Evolutionary conservation across 768 basidiomycete genomes (phyloP), one percentile per base, ranked within the genome.

Genomic region (Tremella mesenterica): DNA sequence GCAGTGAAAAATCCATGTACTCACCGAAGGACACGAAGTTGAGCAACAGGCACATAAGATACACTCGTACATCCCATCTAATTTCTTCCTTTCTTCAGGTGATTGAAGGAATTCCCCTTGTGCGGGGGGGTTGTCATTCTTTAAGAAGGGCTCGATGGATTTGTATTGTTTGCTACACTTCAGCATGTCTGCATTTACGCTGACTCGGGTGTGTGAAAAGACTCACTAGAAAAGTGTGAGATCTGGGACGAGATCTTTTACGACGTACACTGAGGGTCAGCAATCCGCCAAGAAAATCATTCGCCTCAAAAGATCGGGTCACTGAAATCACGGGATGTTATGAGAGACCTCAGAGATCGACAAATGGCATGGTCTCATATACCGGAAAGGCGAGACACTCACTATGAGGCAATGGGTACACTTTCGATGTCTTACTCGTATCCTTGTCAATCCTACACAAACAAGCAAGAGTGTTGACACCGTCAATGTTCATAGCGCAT

Each of bases 401-500:
- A 95, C 93, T 96, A 77, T 97, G 93, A 13, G 93, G 93, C 25
- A 99, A 80, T 21, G 93, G 93, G 74, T 99, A 99, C 61, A 99
- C 84, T 80, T 96, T 97, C 60, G 81, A 76, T 63, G 86, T 83
- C 73, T 86, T 86, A 54, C 63, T 67, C 16, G 75, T 64, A 56
- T 81, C 79, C 63, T 90, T 79, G 76, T 93, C 88, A 67, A 97
- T 97, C 48, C 91, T 80, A 78, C 92, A 96, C 50, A 97, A 78
- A 76, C 95, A 99, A 9, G 93, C 92, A 56, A 99, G 83, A 3
- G 95, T 97, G 79, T 99, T 99, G 54, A 75, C 73, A 57, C 93
- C 93, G 72, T 97, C 84, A 71, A 99, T 86, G 79, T 99, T 99
- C 92, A 99, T 95, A 49, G 93, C 92, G 72, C 93, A 97, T 4